Conservation (phyloP, 805 yeast species). For the Kodamaea jinghongensis region DNA sequence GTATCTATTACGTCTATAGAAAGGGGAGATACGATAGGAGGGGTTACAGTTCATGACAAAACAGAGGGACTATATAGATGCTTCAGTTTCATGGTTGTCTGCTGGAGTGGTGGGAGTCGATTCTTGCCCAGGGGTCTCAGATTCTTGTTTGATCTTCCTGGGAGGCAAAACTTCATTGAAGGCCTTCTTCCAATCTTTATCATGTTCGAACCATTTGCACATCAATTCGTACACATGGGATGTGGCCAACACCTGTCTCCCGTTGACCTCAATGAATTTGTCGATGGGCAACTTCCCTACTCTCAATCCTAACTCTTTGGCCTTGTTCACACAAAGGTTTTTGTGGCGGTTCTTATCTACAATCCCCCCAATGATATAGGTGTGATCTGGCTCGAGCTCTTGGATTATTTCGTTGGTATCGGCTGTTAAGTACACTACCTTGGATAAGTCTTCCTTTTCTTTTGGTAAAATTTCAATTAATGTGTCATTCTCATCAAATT, state of each 20-base stretch:
- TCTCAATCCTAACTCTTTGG: constrained; percentile 63
- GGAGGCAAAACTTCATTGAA: constrained; percentile 86
- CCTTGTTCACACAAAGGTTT: constrained; percentile 75
- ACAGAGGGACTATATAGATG: too few relatives aligned
- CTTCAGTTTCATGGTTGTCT: too few relatives aligned
- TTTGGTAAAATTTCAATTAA: constrained; percentile 28
- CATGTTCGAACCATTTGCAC: constrained; percentile 69
- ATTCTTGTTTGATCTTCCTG: constrained; percentile 48
- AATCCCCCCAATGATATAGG: constrained; percentile 91
- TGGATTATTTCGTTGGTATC: constrained; percentile 75
- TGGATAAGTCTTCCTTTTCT: constrained; percentile 29
- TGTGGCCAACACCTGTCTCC: constrained; percentile 87
- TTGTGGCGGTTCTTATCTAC: constrained; percentile 94
- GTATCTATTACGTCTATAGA: too few relatives aligned
- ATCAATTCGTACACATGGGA: constrained; percentile 91
- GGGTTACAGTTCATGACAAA: too few relatives aligned
- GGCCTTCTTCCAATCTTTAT: constrained; percentile 78
- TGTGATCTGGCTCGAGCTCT: constrained; percentile 61
- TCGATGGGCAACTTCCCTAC: constrained; percentile 86
- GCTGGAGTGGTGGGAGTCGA: too few relatives aligned
- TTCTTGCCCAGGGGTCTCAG: too few relatives aligned
- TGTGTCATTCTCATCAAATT: constrained; percentile 40
- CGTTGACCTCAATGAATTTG: constrained; percentile 75
- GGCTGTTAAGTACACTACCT: constrained; percentile 73
- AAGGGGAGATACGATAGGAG: too few relatives aligned